A percentile compares a stretch with the other conserved stretches of the same genome.
phyloP scores from a whole-genome alignment of 208 protist species.

The Acanthamoeba rhysodes region DNA sequence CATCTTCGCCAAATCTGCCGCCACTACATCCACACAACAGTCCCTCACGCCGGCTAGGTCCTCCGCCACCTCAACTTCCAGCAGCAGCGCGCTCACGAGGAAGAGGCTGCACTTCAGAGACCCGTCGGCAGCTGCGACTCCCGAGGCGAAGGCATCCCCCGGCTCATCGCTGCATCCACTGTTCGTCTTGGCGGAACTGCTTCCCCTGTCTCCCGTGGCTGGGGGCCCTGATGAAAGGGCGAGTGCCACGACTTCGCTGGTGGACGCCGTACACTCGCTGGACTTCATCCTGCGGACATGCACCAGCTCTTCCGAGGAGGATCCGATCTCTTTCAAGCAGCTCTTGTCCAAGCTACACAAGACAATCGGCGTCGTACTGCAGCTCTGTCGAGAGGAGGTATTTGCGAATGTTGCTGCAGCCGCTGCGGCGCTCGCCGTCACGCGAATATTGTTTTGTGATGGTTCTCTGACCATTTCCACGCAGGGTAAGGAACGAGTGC shows the following conservation, averaged over 20 bases:
- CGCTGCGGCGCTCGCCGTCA: neutral
- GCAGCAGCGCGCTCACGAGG: conserved; percentile 12
- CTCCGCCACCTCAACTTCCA: neutral
- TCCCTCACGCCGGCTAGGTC: neutral
- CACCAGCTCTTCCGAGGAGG: neutral
- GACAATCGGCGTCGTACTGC: neutral
- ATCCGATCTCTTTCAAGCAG: conserved; percentile 24
- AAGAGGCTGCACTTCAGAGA: conserved; percentile 15
- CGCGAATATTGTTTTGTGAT: neutral
- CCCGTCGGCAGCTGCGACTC: neutral
- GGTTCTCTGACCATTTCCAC: neutral
- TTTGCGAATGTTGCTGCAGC: neutral
- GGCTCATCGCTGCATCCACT: neutral
- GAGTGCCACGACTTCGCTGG: neutral
- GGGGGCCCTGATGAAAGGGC: neutral
- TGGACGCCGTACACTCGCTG: conserved; percentile 12
- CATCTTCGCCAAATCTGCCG: conserved; percentile 2
- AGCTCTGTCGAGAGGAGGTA: conserved; percentile 1
- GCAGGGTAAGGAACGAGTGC: neutral
- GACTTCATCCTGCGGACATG: conserved; percentile 39
- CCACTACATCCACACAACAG: neutral
- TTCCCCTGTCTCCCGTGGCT: neutral
- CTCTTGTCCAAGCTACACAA: conserved; percentile 42
- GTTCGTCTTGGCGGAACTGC: conserved; percentile 12
- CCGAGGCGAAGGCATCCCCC: neutral